These are phyloP conservation scores for Meyerozyma carpophila DNA, from an alignment of 1,139 yeast species.

Conservation along the genomic window DNA sequence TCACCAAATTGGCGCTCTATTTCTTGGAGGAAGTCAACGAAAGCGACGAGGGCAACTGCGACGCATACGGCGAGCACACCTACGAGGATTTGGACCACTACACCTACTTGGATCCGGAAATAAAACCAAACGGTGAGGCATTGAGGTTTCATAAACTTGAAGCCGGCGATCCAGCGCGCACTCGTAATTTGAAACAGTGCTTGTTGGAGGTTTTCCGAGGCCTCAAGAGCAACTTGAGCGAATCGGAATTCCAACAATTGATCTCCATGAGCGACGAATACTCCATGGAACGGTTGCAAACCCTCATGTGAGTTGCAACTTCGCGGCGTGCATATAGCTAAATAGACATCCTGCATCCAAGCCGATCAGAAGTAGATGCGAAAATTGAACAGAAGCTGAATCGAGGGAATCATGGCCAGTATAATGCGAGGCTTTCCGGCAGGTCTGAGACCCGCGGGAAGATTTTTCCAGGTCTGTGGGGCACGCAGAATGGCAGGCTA, in stretches of 20 bases:
- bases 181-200: constrained; percentile 33
- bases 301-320: neutral
- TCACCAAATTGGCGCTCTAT: constrained; percentile 51
- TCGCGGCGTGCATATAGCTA: neutral
- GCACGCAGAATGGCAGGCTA: neutral
- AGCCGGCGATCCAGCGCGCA: constrained; percentile 53
- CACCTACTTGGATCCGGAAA: constrained; percentile 39
- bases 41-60: constrained; percentile 51
- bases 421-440: neutral
- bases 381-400: neutral
- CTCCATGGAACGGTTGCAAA: constrained; percentile 26
- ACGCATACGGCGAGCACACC: constrained; percentile 54
- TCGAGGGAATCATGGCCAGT: neutral
- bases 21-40: constrained; percentile 75
- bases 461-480: neutral
- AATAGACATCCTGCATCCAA: neutral
- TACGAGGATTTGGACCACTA: constrained; percentile 50
- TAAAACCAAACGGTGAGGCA: constrained; percentile 56
- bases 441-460: neutral
- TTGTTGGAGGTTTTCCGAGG: constrained; percentile 17
- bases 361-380: neutral
- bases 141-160: constrained; percentile 45
- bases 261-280: constrained; percentile 27
- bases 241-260: constrained; percentile 22
- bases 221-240: constrained; percentile 17